Conservation (phyloP, 2,329 filamentous ascomycete genomes). For the Fragosphaeria purpurea region DNA sequence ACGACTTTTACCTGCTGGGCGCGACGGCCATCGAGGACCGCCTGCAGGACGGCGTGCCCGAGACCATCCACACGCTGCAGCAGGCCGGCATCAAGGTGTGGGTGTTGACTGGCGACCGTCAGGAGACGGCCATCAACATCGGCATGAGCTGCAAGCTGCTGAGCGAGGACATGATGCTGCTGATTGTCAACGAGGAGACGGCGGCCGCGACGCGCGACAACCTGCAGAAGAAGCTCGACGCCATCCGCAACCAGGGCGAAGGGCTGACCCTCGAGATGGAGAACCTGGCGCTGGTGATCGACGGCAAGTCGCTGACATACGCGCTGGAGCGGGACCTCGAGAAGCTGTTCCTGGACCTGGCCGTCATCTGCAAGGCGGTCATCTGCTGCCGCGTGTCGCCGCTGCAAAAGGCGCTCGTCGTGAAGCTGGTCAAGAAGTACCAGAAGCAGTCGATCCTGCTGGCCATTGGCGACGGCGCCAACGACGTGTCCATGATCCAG, state of each 20-base stretch:
- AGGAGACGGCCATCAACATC: constrained; percentile 99
- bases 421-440: constrained; percentile 91
- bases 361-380: constrained; percentile 95
- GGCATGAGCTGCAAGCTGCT: constrained; percentile 99
- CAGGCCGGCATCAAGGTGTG: constrained; percentile 97
- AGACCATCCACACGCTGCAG: constrained; percentile 95
- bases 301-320: constrained; percentile 89
- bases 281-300: constrained; percentile 82
- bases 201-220: constrained; percentile 75
- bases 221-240: constrained; percentile 84
- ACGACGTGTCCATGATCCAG: constrained; percentile 99
- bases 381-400: constrained; percentile 97
- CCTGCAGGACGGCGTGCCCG: constrained; percentile 91
- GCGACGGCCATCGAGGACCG: constrained; percentile 97
- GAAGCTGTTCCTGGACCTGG: constrained; percentile 84
- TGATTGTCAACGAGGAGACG: constrained; percentile 90
- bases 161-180: constrained; percentile 94
- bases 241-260: constrained; percentile 73
- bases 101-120: constrained; percentile 93
- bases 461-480: constrained; percentile 93
- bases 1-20: constrained; percentile 80
- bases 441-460: constrained; percentile 85
- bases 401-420: constrained; percentile 90
- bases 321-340: constrained; percentile 91
- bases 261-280: constrained; percentile 65